Conservation (phyloP, 352 stramenopile species). For the Labyrinthula sp. region DNA sequence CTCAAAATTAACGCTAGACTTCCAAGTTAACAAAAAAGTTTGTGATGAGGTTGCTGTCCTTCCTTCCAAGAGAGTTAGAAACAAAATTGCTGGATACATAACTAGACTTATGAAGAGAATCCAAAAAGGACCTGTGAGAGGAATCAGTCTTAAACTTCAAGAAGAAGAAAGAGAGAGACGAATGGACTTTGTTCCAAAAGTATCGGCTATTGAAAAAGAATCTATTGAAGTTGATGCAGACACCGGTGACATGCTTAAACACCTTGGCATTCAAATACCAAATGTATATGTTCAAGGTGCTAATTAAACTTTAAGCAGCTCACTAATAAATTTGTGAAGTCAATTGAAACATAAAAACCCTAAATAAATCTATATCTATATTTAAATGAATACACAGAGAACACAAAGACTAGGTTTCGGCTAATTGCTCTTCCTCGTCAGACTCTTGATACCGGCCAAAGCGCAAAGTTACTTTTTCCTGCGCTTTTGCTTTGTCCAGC, state of each 20-base stretch:
- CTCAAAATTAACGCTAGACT: conserved; percentile 93
- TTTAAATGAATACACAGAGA: too few species aligned
- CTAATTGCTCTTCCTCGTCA: neutral
- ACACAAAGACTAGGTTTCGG: neutral
- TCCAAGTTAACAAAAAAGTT: conserved; percentile 98
- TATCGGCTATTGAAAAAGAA: conserved; percentile 71
- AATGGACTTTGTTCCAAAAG: conserved; percentile 98
- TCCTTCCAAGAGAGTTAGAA: conserved; percentile 98
- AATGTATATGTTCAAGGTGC: conserved; percentile 26
- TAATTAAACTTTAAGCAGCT: too few species aligned
- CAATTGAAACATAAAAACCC: too few species aligned
- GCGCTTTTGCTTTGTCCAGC: conserved; percentile 25
- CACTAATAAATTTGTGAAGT: too few species aligned
- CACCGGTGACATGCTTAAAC: conserved; percentile 90
- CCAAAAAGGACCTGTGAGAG: conserved; percentile 88
- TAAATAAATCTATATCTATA: too few species aligned
- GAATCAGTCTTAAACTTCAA: conserved; percentile 99
- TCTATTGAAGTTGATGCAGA: conserved; percentile 91
- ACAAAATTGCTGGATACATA: conserved; percentile 73
- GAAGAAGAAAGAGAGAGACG: conserved; percentile 97
- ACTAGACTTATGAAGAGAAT: conserved; percentile 93
- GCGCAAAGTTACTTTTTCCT: conserved; percentile 21
- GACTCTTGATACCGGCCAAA: conserved; percentile 25
- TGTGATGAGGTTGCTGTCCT: conserved; percentile 88
- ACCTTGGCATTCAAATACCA: conserved; percentile 23